Evolutionary conservation across 2,329 filamentous ascomycete genomes (phyloP).

Genomic region (Tympanopsis confertula): DNA sequence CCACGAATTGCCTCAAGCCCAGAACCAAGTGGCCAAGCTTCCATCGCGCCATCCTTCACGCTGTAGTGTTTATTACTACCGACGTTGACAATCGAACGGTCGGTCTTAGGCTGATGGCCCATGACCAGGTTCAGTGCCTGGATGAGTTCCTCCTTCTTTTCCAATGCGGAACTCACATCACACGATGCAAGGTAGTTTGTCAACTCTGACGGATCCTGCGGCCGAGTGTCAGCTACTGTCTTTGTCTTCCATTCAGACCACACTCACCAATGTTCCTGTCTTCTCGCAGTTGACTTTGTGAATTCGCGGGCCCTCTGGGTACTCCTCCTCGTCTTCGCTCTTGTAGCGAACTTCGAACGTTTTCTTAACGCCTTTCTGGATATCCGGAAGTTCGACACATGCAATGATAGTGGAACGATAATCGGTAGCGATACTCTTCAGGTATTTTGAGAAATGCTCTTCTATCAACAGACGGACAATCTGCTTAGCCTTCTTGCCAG

Average conservation of each 20-base stretch:
- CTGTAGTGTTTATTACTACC: constrained; percentile 41
- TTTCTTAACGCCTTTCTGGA: background rate
- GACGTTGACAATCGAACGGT: constrained; percentile 26
- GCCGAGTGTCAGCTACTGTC: no score
- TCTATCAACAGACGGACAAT: constrained; percentile 32
- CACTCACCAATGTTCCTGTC: background rate
- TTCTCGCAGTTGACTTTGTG: background rate
- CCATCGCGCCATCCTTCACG: constrained; percentile 14
- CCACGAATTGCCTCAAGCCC: constrained; percentile 47
- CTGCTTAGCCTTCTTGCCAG: constrained; percentile 27
- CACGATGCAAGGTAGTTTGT: constrained; percentile 27
- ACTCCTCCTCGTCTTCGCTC: background rate
- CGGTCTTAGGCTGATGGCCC: constrained; percentile 29
- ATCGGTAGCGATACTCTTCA: constrained; percentile 21
- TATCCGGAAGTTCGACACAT: constrained; percentile 10
- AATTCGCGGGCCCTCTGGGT: background rate
- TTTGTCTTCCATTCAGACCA: no score
- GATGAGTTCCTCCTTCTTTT: constrained; percentile 33
- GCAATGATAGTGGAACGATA: constrained; percentile 23
- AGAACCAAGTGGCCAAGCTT: constrained; percentile 26
- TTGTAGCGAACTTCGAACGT: background rate
- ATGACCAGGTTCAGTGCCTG: constrained; percentile 48
- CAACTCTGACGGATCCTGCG: constrained; percentile 20
- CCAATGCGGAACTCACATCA: constrained; percentile 20
- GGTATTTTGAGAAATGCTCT: constrained; percentile 15